Conservation (phyloP, 1,284 basidiomycete genomes). For the Tilletia caries region DNA sequence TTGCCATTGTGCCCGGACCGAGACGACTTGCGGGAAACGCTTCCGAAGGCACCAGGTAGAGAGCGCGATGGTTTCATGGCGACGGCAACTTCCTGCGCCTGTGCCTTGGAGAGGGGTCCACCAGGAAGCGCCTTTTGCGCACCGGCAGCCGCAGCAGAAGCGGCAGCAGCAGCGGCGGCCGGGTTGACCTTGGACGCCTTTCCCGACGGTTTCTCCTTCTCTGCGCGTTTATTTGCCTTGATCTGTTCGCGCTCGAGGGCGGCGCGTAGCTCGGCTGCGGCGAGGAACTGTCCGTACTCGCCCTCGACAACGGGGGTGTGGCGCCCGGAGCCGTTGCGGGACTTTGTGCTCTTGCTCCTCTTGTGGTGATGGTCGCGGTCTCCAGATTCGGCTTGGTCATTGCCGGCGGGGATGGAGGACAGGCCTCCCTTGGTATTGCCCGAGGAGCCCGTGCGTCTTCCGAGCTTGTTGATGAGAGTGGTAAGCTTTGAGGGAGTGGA, state of each 20-base stretch:
- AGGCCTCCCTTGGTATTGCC: not conserved
- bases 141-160: not conserved
- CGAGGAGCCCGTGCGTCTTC: not conserved
- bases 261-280: not conserved
- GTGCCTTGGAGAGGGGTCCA: not conserved
- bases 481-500: not conserved
- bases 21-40: not conserved
- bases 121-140: not conserved
- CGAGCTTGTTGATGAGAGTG: slow-evolving; percentile 6
- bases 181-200: not conserved
- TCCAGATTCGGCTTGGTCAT: not conserved
- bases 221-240: not conserved
- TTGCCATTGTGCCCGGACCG: not conserved
- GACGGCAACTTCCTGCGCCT: no score
- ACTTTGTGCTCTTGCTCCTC: not conserved
- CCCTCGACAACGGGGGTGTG: not conserved
- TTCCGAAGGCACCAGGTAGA: not conserved
- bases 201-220: not conserved
- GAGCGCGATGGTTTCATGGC: not conserved
- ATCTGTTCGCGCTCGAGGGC: not conserved
- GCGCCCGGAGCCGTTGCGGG: not conserved
- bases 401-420: not conserved
- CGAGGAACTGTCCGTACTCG: not conserved
- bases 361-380: not conserved
- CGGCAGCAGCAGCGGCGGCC: not conserved